Evolutionary conservation across 2,329 filamentous ascomycete genomes (phyloP).

Genomic region (Penicillium sp.): DNA sequence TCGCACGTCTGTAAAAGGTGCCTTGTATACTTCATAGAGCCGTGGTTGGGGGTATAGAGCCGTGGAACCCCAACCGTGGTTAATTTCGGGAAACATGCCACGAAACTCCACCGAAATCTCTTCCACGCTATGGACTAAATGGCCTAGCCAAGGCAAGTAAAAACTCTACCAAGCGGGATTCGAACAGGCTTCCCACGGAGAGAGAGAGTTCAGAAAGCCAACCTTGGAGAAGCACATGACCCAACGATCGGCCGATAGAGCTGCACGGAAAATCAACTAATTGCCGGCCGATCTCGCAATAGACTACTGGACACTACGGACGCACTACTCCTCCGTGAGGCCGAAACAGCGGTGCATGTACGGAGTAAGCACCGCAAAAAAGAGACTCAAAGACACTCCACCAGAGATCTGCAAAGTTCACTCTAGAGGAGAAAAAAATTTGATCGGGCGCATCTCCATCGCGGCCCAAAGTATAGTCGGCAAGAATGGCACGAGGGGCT

Average conservation of each 20-base stretch:
- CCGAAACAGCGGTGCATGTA: neutral
- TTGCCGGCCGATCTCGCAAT: slow-evolving; percentile 4
- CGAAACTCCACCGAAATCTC: no score
- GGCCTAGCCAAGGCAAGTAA: neutral
- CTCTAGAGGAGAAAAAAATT: neutral
- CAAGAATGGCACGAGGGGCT: neutral
- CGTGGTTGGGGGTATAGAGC: no score
- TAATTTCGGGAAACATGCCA: no score
- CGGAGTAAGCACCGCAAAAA: neutral
- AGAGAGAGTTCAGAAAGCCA: neutral
- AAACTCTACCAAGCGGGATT: neutral
- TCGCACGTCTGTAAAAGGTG: no score
- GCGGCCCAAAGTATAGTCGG: neutral
- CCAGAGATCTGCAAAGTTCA: neutral
- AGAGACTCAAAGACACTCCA: neutral
- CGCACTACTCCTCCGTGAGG: neutral
- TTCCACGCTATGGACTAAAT: neutral
- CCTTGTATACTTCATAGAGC: no score
- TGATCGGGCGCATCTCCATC: neutral
- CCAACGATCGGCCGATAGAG: slow-evolving; percentile 11
- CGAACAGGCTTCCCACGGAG: neutral
- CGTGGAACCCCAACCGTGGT: no score
- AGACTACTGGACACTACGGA: slow-evolving; percentile 2
- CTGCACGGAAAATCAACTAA: neutral
- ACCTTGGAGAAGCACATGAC: slow-evolving; percentile 5